phyloP scores from a whole-genome alignment of 2,329 filamentous ascomycete species.

The Aspergillus vadensis region DNA sequence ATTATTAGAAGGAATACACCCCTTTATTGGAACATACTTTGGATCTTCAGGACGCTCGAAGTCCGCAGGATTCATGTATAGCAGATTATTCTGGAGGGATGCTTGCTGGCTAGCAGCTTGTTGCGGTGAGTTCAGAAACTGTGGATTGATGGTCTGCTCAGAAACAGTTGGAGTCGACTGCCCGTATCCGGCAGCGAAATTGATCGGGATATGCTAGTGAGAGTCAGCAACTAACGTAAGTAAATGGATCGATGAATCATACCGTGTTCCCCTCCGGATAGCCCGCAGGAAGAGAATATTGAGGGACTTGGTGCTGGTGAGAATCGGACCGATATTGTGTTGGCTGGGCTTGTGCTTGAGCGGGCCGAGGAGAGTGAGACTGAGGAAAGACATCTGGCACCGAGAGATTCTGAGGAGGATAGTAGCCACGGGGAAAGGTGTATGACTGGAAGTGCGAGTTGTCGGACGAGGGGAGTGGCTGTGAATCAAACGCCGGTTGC shows the following conservation, averaged over 20 bases:
- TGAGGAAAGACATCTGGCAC: slow-evolving; percentile 33
- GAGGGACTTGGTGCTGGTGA: slow-evolving; percentile 24
- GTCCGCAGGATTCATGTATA: slow-evolving; percentile 31
- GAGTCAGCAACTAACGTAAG: slow-evolving; percentile 15
- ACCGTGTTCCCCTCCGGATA: slow-evolving; percentile 31
- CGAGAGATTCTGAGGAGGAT: slow-evolving; percentile 30
- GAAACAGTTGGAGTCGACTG: slow-evolving; percentile 23
- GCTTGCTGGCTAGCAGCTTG: slow-evolving; percentile 27
- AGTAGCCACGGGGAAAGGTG: slow-evolving; percentile 36
- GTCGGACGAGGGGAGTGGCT: slow-evolving; percentile 30
- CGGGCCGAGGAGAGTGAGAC: slow-evolving; percentile 26
- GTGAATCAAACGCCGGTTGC: slow-evolving; percentile 35
- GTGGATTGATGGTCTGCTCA: slow-evolving; percentile 44
- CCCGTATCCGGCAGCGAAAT: slow-evolving; percentile 35
- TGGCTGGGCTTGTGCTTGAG: slow-evolving; percentile 26
- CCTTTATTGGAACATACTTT: slow-evolving; percentile 27
- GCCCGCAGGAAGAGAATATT: slow-evolving; percentile 31
- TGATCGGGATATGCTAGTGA: slow-evolving; percentile 29
- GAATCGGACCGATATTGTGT: slow-evolving; percentile 21
- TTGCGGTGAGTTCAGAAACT: slow-evolving; percentile 37
- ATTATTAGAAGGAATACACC: neutral
- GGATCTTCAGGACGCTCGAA: slow-evolving; percentile 30
- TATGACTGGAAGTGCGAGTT: slow-evolving; percentile 38
- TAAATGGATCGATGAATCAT: slow-evolving; percentile 3
- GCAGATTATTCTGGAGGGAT: slow-evolving; percentile 28